Base-by-base conservation (phyloP, 2,329 filamentous ascomycete species). In the Aphanocladium album region DNA sequence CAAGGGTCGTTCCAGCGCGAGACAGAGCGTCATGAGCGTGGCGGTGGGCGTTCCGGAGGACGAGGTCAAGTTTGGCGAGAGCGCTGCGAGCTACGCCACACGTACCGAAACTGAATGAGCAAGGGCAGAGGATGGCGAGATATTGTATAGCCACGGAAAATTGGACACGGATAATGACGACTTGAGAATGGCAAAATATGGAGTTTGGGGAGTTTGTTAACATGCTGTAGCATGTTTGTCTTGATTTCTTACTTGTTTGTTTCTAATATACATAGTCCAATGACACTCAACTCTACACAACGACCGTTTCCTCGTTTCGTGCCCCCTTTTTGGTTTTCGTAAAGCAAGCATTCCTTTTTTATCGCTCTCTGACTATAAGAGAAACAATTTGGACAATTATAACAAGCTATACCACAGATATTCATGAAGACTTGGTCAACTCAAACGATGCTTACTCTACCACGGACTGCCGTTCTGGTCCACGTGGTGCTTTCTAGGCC, bases 11-110 rank as follows among this genome's bases (percentile, higher is more conserved):
- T 75, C 76, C 6, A 66, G 71, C 68, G 74, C 73, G 3, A 67
- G 70, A 4, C 73, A 77, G 27, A 83, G 80, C 66, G 71, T 75
- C 56, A 61, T 77, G 57, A 84, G 80, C 61, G 68, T 77, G 5
- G 81, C 73, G 5, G 77, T 84, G 0, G 83, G 83, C 2, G 83
- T 85, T 3, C 79, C 83, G 0, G 84, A 86, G 47, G 83, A 86
- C 51, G 83, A 85, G 68, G 71, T 87, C 47, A 77, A 78, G 56
- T 83, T 87, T 30, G 84, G 84, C 1, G 84, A 87, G 74, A 87
- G 84, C 63, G 84, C 84, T 1, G 81, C 83, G 1, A 85, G 30
- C 35, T 61, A 61, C 39, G 59, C 39, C n/a, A 41, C 51, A 6
- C 59, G 59, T 12, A 47, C 27, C 9, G 59, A 57, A 5, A 52